These are phyloP conservation scores for Saprolegnia diclina DNA, from an alignment of 352 stramenopile genomes.

Conservation along the genomic window DNA sequence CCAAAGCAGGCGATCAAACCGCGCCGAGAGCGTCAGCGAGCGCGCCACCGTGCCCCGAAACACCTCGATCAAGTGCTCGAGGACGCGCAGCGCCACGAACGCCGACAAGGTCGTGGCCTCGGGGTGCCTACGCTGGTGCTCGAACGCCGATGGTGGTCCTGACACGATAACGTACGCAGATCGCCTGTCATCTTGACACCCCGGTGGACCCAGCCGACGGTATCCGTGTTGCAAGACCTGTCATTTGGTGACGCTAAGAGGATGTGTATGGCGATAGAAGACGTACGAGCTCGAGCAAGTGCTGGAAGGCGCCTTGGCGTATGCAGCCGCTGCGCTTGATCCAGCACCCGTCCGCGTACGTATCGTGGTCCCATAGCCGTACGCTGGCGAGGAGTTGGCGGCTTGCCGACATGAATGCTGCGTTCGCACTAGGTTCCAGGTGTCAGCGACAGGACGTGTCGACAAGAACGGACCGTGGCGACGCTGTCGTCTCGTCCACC, in stretches of 20 bases:
- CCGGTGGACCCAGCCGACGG: too few relatives aligned
- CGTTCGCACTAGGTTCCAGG: background rate
- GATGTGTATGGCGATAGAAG: background rate
- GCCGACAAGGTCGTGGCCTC: background rate
- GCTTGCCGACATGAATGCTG: background rate
- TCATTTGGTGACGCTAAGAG: too few relatives aligned
- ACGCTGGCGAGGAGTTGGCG: background rate
- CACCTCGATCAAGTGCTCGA: constrained; percentile 2
- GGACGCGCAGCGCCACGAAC: background rate
- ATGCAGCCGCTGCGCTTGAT: constrained; percentile 13
- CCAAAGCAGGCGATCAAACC: background rate
- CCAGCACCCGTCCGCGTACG: constrained; percentile 5
- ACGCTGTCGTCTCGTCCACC: background rate
- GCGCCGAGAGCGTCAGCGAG: background rate
- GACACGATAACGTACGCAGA: too few relatives aligned
- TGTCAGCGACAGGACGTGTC: background rate
- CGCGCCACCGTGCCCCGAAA: background rate
- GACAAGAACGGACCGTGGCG: background rate
- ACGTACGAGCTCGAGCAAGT: background rate
- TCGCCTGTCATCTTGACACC: too few relatives aligned
- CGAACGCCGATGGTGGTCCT: background rate
- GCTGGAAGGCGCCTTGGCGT: background rate
- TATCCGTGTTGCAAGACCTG: background rate
- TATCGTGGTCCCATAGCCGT: background rate
- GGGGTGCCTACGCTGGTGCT: background rate